Base-by-base conservation (phyloP, 2,329 filamentous ascomycete genomes). In the Fusarium nanum region DNA sequence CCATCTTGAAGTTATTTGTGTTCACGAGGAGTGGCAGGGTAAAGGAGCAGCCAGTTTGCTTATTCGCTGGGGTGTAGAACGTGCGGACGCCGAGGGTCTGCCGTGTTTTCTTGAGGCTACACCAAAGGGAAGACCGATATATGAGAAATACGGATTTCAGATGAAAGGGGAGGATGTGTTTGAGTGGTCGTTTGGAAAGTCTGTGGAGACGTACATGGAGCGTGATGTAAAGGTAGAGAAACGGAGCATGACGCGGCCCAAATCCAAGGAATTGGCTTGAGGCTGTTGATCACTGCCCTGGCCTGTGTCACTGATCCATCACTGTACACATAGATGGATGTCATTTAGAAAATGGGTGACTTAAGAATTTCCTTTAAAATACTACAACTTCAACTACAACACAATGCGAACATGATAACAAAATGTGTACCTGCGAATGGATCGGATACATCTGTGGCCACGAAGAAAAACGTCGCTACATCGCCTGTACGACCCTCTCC, bases 81-180 rank as follows among this genome's bases (percentile, higher is more conserved):
- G 76, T 64, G 84, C 84, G 2, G 85, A 87, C 69, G 77, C 75
- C 7, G 81, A 79, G 2, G 78, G 80, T 0, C 67, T 78, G 16
- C 81, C 83, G 46, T 79, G 81, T 12, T 88, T 84, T 73, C 74
- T 88, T 2, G 85, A 88, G 62, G 83, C 85, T 11, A 86, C 85
- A 47, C 81, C 79, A 0, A 80, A 79, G 18, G 86, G 84, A 4
- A 81, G 78, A 60, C 78, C 77, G 1, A 56, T 87, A 20, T 88
- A 88, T 76, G 74, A 80, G 61, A 83, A 80, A 66, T 78, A 83
- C 70, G 86, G 85, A 6, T 88, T 85, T 67, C 71, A 73, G 56
- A 74, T 78, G 10, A 63, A 83, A 18, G 81, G 81, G 4, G 75
- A 78, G 45, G 53, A 82, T 16, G 49, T 49, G 28, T 75, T 85